Percentiles rank a stretch among this genome's conserved stretches.
These are phyloP conservation scores for Carex scoparia DNA, from an alignment of 176 grass and related monocot genomes.

Conservation along the genomic window DNA sequence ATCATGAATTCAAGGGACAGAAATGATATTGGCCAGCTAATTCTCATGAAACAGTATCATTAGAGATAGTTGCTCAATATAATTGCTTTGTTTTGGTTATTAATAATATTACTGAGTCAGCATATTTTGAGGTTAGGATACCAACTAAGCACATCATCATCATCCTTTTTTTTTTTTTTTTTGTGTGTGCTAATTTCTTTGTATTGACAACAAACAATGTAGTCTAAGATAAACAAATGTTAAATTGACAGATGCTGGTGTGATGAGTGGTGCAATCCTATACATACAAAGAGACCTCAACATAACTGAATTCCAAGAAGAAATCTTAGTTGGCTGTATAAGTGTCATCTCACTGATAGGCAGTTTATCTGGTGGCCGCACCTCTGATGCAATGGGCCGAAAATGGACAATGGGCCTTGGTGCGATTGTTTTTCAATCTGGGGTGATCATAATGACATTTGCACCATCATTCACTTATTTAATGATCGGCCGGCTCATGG, in stretches of 20 bases:
- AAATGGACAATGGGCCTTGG: constrained; percentile 91
- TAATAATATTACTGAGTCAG: neutral
- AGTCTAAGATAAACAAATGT: neutral
- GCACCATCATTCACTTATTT: constrained; percentile 77
- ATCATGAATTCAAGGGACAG: neutral
- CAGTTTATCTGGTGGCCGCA: constrained; percentile 73
- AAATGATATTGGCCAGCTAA: neutral
- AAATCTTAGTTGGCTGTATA: constrained; percentile 71
- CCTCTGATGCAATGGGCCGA: constrained; percentile 77
- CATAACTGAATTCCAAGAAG: constrained; percentile 73
- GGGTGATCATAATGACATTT: constrained; percentile 72
- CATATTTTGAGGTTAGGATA: neutral
- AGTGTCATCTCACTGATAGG: constrained; percentile 83
- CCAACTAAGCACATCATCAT: too few species aligned
- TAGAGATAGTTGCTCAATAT: neutral
- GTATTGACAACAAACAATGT: neutral
- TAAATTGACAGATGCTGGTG: constrained; percentile 65
- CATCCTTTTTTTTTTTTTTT: neutral
- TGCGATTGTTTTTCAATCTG: constrained; percentile 64
- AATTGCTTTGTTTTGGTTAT: neutral
- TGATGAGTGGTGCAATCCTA: constrained; percentile 76
- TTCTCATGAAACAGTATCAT: neutral
- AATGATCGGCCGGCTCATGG: constrained; percentile 64
- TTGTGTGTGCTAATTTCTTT: neutral
- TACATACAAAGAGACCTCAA: constrained; percentile 85